These are phyloP conservation scores for Fagus crenata DNA, from an alignment of 306 rosid species.

Conservation along the genomic window DNA sequence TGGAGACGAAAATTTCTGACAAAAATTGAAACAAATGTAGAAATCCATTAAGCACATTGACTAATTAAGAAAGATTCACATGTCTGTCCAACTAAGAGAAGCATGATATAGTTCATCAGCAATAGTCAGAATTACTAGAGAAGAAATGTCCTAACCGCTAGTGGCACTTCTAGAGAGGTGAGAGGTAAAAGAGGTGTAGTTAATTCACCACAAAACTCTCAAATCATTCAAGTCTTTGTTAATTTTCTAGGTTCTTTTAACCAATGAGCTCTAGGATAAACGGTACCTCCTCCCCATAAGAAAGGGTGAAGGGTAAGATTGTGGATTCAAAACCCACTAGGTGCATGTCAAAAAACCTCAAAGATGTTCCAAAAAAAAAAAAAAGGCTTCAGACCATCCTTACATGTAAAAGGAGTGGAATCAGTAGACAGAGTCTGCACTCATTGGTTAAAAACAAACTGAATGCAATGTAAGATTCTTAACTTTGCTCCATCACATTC, in stretches of 20 bases:
- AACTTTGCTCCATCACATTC: not conserved
- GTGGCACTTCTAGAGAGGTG: not conserved
- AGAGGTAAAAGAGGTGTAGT: not conserved
- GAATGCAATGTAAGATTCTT: not conserved
- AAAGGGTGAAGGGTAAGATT: no score
- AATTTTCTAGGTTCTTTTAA: not conserved
- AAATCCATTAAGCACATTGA: not conserved
- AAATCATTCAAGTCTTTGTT: not conserved
- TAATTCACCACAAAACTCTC: not conserved
- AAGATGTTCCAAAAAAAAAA: not conserved
- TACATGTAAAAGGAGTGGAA: not conserved
- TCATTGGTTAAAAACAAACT: not conserved
- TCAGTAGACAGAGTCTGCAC: no score
- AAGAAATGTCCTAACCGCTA: not conserved
- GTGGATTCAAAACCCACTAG: no score
- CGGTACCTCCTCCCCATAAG: no score
- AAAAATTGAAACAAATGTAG: not conserved
- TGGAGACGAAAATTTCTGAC: conserved; percentile 16
- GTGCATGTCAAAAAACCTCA: not conserved
- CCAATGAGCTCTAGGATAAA: no score
- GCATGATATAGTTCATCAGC: not conserved
- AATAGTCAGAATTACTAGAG: not conserved
- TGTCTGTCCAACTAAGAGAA: not conserved
- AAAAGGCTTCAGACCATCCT: not conserved
- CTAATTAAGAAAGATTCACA: not conserved